phyloP scores from a whole-genome alignment of 257 asterid genomes.

The Linderniella brevidens region DNA sequence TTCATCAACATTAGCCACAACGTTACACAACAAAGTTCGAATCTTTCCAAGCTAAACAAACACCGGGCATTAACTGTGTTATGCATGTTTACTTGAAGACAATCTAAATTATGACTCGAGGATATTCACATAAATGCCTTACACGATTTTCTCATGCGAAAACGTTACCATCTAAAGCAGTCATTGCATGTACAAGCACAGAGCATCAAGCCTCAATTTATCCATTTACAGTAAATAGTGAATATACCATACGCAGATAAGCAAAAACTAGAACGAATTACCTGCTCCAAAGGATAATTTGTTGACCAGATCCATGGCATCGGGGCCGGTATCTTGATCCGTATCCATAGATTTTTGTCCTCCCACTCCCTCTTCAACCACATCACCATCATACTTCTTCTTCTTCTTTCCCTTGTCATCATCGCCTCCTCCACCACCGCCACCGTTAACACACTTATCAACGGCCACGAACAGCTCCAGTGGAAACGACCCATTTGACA shows the following conservation, averaged over 20 bases:
- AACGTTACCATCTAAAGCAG: no score
- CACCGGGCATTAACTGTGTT: no score
- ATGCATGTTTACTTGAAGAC: no score
- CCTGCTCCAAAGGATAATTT: conserved; percentile 29
- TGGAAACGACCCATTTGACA: conserved; percentile 17
- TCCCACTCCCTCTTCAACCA: not conserved
- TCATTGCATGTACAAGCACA: no score
- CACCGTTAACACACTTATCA: conserved; percentile 22
- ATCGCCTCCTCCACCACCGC: conserved; percentile 10
- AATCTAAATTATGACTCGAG: no score
- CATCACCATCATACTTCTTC: conserved; percentile 9
- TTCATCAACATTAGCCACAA: no score
- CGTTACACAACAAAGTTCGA: not conserved
- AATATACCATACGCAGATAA: not conserved
- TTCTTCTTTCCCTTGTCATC: conserved; percentile 5
- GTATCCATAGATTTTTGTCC: conserved; percentile 27
- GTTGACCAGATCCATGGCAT: conserved; percentile 21
- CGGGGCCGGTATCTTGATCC: conserved; percentile 55
- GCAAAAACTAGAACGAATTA: conserved; percentile 3
- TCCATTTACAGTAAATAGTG: no score
- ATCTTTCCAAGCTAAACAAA: not conserved
- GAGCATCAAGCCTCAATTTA: no score
- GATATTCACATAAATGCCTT: no score
- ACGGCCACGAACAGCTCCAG: conserved; percentile 39
- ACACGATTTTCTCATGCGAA: not conserved